Conservation (phyloP, 345 rosid species). For the Murraya koenigii region DNA sequence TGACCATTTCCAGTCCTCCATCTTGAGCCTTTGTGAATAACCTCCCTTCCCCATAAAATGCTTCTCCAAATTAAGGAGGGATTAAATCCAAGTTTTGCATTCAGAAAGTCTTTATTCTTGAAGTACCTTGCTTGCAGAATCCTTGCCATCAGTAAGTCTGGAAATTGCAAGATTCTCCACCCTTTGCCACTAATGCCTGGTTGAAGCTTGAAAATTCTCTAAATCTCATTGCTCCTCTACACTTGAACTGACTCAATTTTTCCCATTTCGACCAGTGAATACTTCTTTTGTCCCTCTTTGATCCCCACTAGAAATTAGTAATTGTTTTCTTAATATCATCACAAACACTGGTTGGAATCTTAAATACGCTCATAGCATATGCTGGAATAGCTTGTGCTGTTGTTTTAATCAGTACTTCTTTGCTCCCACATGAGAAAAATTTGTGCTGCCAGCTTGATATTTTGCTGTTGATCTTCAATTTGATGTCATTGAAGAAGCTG, state of each 20-base stretch:
- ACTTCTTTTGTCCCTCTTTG: not conserved
- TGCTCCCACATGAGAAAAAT: not conserved
- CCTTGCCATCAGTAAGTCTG: not conserved
- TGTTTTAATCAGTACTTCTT: not conserved
- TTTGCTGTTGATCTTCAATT: too few relatives aligned
- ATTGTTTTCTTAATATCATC: not conserved
- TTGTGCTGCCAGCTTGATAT: too few relatives aligned
- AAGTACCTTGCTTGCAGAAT: not conserved
- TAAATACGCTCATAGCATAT: fast-evolving
- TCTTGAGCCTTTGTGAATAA: not conserved
- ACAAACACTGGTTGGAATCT: fast-evolving
- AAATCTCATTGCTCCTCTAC: not conserved
- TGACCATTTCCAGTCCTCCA: not conserved
- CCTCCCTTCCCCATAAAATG: too few relatives aligned
- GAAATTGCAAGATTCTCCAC: not conserved
- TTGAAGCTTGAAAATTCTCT: not conserved
- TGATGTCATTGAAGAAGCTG: too few relatives aligned
- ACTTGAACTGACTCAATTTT: too few relatives aligned
- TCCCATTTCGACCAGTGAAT: not conserved
- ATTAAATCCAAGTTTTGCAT: too few relatives aligned
- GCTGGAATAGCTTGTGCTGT: fast-evolving
- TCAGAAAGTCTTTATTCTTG: not conserved
- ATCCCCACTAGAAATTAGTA: too few relatives aligned
- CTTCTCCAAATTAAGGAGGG: not conserved
- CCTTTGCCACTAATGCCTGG: not conserved